Base-by-base conservation (phyloP, 2,329 filamentous ascomycete species). In the Clarireedia paspali region DNA sequence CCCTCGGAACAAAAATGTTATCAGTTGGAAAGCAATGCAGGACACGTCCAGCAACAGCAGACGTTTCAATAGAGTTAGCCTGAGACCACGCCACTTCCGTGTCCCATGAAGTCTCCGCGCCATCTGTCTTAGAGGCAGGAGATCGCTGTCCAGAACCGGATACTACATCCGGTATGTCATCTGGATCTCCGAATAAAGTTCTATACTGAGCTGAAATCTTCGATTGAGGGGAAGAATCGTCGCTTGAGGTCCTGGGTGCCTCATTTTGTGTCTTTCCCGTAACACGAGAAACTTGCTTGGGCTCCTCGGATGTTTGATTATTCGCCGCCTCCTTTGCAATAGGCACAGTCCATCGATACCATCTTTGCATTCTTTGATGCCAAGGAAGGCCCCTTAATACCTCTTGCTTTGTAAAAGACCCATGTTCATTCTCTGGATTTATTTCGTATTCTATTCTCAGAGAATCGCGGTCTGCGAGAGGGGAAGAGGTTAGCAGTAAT, bases 261-360 rank as follows among this genome's bases (percentile, higher is more conserved):
- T 6, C n/a, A 42, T n/a, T 6, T 6, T 14, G 14, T 20, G 5
- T 42, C 20, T 20, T 20, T 10, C 6, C 7, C 20, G 15, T 15
- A 42, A 6, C 5, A 20, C 10, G 10, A 12, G 30, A 34, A 12
- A 12, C 30, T 30, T 30, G 27, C 30, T 34, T 34, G 30, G 39
- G 9, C 39, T 42, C 17, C 15, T 46, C 4, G 7, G 24, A 30
- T 23, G 23, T 45, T 38, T n/a, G 27, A 10, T 17, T 10, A 17
- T 2, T 15, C 9, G 34, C n/a, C 6, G 26, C 20, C 1, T 42
- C 15, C 20, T 59, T 55, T 38, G 38, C 27, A 20, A 64, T 61
- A 10, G 68, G 59, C n/a, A 62, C 51, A 6, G 59, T 62, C 61
- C 63, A 69, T 57, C 68, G 58, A 26, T 56, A 55, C 68, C 67